Base-by-base conservation (phyloP, 2,329 filamentous ascomycete genomes). In the Pseudogymnoascus sp. region DNA sequence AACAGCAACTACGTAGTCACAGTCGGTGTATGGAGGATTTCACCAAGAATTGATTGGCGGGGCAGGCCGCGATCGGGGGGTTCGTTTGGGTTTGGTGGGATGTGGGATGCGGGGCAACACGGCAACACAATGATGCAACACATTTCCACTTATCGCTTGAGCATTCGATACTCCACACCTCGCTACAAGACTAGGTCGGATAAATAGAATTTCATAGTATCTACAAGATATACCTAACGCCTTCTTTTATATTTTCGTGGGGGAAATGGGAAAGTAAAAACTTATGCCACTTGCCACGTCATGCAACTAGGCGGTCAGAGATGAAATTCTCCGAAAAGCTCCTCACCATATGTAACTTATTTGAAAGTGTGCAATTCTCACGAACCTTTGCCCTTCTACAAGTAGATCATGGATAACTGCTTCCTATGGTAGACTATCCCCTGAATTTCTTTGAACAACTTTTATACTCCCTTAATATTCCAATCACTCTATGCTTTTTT, bases 111-210 rank as follows among this genome's bases (percentile, higher is more conserved):
- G 45, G 45, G 45, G 45, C 45, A 52, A 52, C 9, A 6, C n/a
- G 45, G 45, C 45, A 52, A 52, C 9, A 6, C n/a, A 30, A 52
- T 52, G 45, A 52, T 52, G 45, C 45, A 52, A 52, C 45, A 15
- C 34, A 65, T 71, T 19, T 64, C 65, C 26, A 68, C 65, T 19
- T 19, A 63, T 60, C n/a, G 62, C 35, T 28, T 65, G 61, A 64
- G 55, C 33, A 6, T 30, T 12, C 56, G 48, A 39, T 58, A 21
- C 56, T 34, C 55, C 56, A 2, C 30, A 58, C 33, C 18, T 39
- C 35, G 56, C 56, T 58, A 52, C 45, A 52, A 41, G n/a, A 30
- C 30, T 52, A 18, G 13, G 45, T 52, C 45, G 45, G 45, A 15
- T 30, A 52, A 52, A 30, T 52, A 18, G 15, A 52, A 52, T 18